Base-by-base conservation (phyloP, 2,329 filamentous ascomycete genomes). In the Phaeosphaeria sp. region DNA sequence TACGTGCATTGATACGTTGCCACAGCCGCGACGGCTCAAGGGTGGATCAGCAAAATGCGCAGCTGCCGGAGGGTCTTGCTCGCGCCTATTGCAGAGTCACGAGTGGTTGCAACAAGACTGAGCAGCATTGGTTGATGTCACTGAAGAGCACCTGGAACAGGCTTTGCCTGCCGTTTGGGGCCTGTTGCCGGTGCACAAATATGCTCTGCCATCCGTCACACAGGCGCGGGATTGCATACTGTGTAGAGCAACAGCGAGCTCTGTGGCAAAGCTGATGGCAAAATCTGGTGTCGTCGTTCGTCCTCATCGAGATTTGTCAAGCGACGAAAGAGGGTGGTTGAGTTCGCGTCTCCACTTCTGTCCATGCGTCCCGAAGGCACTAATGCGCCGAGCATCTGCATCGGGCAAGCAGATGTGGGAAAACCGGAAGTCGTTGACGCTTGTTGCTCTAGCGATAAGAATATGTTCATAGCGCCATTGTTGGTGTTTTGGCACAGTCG, bases 401-500 rank as follows among this genome's bases (percentile, higher is more conserved):
- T 52, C 40, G 2, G 33, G 57, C 30, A 58, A 59, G 51, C 40
- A 54, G 53, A 51, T 57, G 44, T 42, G 36, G 51, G 44, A 48
- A 53, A 55, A 51, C 49, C 49, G 60, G 53, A 63, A 57, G 49
- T 53, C 51, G 43, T 59, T 42, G 57, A 56, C 57, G 56, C 56
- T 45, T 48, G 56, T 59, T 60, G 55, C 50, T 61, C 60, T 33
- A 55, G 62, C 51, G 53, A 62, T 59, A 33, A 49, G 47, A 52
- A 36, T 33, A 56, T 49, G 42, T 47, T 46, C 30, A 43, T 42
- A 44, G 54, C 43, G 45, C 49, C 15, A 9, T 44, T 51, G 36
- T 52, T 39, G 44, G 49, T 36, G 40, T 45, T 48, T 55, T 24
- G 25, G 18, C 45, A 42, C 21, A 22, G 33, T 18, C 21, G 27